Evolutionary conservation across 768 basidiomycete species (phyloP).

Genomic region (Brasilioporus rufonigricans): DNA sequence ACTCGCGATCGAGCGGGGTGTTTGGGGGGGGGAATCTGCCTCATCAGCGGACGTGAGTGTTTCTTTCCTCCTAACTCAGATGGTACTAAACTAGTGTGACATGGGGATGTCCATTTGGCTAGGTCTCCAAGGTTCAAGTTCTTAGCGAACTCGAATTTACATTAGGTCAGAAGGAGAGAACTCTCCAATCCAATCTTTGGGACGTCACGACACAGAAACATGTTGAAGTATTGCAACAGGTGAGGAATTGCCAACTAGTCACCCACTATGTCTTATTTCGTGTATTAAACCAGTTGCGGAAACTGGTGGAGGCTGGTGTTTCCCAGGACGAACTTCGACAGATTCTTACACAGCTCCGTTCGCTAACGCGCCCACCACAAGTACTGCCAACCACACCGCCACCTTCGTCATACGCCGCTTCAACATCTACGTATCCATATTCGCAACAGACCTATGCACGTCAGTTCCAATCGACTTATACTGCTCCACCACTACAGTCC

Average conservation of each 20-base stretch:
- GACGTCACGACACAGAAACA: slow-evolving; percentile 70
- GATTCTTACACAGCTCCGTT: slow-evolving; percentile 69
- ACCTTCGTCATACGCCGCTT: slow-evolving; percentile 21
- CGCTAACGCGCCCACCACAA: slow-evolving; percentile 47
- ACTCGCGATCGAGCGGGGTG: slow-evolving; percentile 76
- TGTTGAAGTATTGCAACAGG: slow-evolving; percentile 78
- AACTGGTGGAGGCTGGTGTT: slow-evolving; percentile 74
- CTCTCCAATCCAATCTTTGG: slow-evolving; percentile 67
- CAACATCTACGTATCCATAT: slow-evolving; percentile 29
- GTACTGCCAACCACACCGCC: slow-evolving; percentile 27
- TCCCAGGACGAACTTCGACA: slow-evolving; percentile 77
- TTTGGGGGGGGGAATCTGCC: slow-evolving; percentile 64
- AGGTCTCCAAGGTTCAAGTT: slow-evolving; percentile 75
- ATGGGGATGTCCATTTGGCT: slow-evolving; percentile 23
- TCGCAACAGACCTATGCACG: slow-evolving; percentile 31
- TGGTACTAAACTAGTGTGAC: slow-evolving; percentile 3
- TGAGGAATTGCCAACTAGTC: slow-evolving; percentile 34
- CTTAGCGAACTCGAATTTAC: slow-evolving; percentile 81
- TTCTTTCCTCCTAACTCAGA: not conserved
- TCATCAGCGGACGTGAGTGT: slow-evolving; percentile 39
- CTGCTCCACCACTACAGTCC: slow-evolving; percentile 33
- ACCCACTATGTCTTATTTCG: slow-evolving; percentile 3
- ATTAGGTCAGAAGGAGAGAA: slow-evolving; percentile 76
- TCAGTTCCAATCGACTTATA: slow-evolving; percentile 30
- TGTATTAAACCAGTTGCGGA: slow-evolving; percentile 49